These are phyloP conservation scores for Lachancea dasiensis DNA, from an alignment of 805 yeast genomes.

Conservation along the genomic window DNA sequence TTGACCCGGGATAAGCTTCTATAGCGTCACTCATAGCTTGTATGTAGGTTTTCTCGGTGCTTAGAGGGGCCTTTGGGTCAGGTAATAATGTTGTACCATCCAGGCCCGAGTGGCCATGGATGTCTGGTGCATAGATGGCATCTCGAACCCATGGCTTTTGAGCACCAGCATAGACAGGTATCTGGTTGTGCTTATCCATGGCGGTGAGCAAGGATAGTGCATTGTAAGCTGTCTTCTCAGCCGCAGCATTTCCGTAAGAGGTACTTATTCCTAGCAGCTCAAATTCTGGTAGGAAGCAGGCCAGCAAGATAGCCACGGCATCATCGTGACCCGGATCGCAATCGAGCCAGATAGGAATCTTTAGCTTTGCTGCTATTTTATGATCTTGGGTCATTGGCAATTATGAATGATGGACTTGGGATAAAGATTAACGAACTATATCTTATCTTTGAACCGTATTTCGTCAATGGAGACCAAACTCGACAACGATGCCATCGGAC, in stretches of 20 bases:
- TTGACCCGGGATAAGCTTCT: slow-evolving; percentile 37
- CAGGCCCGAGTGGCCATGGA: slow-evolving; percentile 71
- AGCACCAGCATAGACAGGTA: slow-evolving; percentile 67
- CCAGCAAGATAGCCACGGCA: slow-evolving; percentile 64
- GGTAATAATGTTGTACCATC: slow-evolving; percentile 69
- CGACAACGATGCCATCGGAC: too few relatives aligned
- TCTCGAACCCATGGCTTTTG: slow-evolving; percentile 47
- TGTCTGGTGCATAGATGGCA: slow-evolving; percentile 48
- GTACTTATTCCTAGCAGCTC: slow-evolving; percentile 65
- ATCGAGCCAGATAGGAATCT: slow-evolving; percentile 76
- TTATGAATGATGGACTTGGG: not conserved
- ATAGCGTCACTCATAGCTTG: slow-evolving; percentile 42
- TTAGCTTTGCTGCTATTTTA: slow-evolving; percentile 1
- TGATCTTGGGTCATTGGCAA: not conserved
- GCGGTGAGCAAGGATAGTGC: slow-evolving; percentile 63
- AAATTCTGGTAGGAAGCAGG: slow-evolving; percentile 54
- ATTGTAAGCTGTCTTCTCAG: slow-evolving; percentile 60
- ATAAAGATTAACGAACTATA: not conserved
- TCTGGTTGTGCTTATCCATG: slow-evolving; percentile 37
- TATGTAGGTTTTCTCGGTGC: slow-evolving; percentile 34
- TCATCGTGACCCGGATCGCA: slow-evolving; percentile 95
- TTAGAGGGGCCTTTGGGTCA: slow-evolving; percentile 33
- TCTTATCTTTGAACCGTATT: not conserved
- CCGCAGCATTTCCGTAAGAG: slow-evolving; percentile 65
- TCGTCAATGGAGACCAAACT: too few relatives aligned